phyloP scores from a whole-genome alignment of 2,329 filamentous ascomycete species.

The Hymenoscyphus fructigenus region DNA sequence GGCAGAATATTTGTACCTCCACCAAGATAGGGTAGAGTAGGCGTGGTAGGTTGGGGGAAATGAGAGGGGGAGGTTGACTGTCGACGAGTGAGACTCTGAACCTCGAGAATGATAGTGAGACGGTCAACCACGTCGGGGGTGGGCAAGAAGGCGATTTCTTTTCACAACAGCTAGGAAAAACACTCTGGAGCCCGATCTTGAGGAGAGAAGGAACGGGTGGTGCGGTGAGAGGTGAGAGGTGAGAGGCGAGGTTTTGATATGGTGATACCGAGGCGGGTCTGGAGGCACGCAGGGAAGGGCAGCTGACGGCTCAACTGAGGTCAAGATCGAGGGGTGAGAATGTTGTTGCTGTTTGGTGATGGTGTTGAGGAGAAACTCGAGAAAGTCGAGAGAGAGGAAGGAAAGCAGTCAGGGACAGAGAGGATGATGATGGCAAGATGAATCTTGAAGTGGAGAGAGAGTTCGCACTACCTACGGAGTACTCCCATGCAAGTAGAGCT shows the following conservation, averaged over 20 bases:
- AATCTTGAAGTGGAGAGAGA: background rate
- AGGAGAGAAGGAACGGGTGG: background rate
- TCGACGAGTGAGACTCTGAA: constrained; percentile 2
- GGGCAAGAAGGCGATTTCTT: background rate
- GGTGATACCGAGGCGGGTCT: constrained; percentile 8
- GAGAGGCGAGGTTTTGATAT: constrained; percentile 3
- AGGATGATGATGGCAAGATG: background rate
- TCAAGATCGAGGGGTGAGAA: constrained; percentile 4
- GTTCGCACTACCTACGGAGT: constrained; percentile 1
- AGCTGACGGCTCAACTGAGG: background rate
- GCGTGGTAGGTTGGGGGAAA: background rate
- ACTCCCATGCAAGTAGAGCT: background rate
- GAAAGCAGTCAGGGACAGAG: background rate
- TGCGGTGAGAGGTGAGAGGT: constrained; percentile 7
- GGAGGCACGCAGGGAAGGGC: constrained; percentile 4
- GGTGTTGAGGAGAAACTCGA: background rate
- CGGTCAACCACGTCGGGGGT: background rate
- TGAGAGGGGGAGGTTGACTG: background rate
- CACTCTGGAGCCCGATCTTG: background rate
- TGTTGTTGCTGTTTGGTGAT: background rate
- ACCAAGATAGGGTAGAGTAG: background rate
- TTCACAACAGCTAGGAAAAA: constrained; percentile 1
- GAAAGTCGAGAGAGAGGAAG: background rate
- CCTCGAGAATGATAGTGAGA: constrained; percentile 2
- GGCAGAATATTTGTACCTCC: constrained; percentile 4